phyloP scores from a whole-genome alignment of 768 basidiomycete species.

The Amanita polypyramis region DNA sequence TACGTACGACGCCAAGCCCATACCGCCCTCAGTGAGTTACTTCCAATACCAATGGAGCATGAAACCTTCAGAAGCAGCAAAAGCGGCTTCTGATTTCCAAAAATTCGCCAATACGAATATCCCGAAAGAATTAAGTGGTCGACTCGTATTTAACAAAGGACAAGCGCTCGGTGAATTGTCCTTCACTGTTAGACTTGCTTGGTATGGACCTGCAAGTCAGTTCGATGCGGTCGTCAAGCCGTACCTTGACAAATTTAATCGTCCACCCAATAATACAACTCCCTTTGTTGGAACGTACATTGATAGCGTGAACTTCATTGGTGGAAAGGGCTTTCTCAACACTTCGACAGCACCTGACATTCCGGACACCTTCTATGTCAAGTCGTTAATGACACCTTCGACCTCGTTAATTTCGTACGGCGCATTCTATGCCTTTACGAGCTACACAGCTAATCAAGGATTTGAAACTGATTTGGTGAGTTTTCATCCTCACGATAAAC shows the following conservation, averaged over 20 bases:
- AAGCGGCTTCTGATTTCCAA: slow-evolving; percentile 26
- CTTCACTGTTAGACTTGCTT: slow-evolving; percentile 21
- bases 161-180: slow-evolving; percentile 20
- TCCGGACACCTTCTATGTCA: slow-evolving; percentile 32
- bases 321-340: slow-evolving; percentile 16
- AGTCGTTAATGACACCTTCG: slow-evolving; percentile 30
- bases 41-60: slow-evolving; percentile 30
- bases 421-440: slow-evolving; percentile 21
- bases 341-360: slow-evolving; percentile 17
- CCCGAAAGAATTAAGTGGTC: slow-evolving; percentile 24
- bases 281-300: slow-evolving; percentile 24
- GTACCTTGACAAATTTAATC: slow-evolving; percentile 18
- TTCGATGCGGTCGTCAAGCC: slow-evolving; percentile 21
- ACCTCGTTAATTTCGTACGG: slow-evolving; percentile 18
- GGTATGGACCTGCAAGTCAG: slow-evolving; percentile 12
- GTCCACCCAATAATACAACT: no score
- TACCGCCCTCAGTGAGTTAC: slow-evolving; percentile 23
- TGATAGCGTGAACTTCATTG: slow-evolving; percentile 20
- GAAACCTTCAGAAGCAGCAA: slow-evolving; percentile 19
- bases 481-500: neutral
- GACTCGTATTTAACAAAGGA: slow-evolving; percentile 23
- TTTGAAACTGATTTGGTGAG: slow-evolving; percentile 19
- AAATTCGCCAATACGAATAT: slow-evolving; percentile 24
- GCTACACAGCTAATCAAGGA: slow-evolving; percentile 25
- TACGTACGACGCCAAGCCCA: slow-evolving; percentile 24